Percentiles rank a stretch among this genome's conserved stretches.
These are phyloP conservation scores for Clarkia xantiana DNA, from an alignment of 345 rosid genomes.

Conservation along the genomic window DNA sequence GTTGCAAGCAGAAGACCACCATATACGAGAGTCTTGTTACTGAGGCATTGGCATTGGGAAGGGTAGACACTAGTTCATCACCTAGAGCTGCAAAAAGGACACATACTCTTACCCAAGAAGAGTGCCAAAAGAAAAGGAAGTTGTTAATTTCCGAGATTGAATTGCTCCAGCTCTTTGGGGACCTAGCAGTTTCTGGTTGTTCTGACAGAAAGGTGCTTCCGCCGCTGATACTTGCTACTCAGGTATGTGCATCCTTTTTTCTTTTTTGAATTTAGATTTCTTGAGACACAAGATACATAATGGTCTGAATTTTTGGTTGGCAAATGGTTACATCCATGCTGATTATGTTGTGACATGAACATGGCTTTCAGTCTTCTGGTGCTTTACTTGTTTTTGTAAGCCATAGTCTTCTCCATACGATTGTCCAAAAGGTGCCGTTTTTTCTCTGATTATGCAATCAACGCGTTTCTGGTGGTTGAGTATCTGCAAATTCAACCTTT, in stretches of 20 bases:
- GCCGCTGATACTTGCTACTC: slow-evolving; percentile 40
- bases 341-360: too few species aligned
- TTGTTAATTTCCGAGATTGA: slow-evolving; percentile 51
- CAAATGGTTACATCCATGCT: too few species aligned
- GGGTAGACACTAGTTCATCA: slow-evolving; percentile 7
- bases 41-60: slow-evolving; percentile 34
- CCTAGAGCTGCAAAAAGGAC: slow-evolving; percentile 12
- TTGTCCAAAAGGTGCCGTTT: too few species aligned
- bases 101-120: slow-evolving; percentile 11
- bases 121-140: slow-evolving; percentile 27
- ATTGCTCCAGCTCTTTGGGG: slow-evolving; percentile 62
- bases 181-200: slow-evolving; percentile 16
- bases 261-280: neutral
- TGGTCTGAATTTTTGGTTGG: too few species aligned
- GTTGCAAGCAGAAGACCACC: slow-evolving; percentile 31
- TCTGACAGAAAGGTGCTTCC: slow-evolving; percentile 31
- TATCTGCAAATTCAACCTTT: too few species aligned
- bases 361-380: too few species aligned
- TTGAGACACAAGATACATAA: too few species aligned
- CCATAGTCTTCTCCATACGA: too few species aligned
- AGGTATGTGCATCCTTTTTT: slow-evolving; percentile 20
- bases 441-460: too few species aligned
- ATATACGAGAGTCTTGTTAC: slow-evolving; percentile 45
- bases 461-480: too few species aligned
- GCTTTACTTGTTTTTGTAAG: too few species aligned